phyloP scores from a whole-genome alignment of 2,329 filamentous ascomycete genomes.

The Periconia sp. region DNA sequence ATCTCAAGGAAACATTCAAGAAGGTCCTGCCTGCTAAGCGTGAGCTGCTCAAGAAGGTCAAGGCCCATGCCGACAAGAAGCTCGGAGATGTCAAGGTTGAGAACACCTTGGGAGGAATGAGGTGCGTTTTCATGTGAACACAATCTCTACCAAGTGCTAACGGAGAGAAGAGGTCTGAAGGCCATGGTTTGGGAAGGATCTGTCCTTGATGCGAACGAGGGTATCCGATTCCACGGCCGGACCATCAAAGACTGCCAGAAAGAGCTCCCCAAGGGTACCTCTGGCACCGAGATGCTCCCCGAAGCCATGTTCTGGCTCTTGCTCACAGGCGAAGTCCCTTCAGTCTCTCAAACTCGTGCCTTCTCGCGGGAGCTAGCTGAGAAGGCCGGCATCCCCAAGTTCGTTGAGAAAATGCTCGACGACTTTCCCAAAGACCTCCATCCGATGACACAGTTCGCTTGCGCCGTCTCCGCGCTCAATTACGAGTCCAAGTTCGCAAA shows the following conservation, averaged over 20 bases:
- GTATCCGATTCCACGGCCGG: constrained; percentile 96
- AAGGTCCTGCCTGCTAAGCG: constrained; percentile 89
- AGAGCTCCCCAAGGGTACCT: constrained; percentile 88
- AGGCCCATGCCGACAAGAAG: constrained; percentile 79
- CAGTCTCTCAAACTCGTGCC: constrained; percentile 76
- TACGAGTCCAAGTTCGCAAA: constrained; percentile 93
- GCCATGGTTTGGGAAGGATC: constrained; percentile 99
- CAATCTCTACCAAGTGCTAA: constrained; percentile 14
- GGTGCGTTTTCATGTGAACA: constrained; percentile 50
- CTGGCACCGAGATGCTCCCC: constrained; percentile 95
- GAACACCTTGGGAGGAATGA: constrained; percentile 95
- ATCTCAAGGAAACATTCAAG: constrained; percentile 86
- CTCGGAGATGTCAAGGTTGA: constrained; percentile 93
- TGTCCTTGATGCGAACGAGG: constrained; percentile 93
- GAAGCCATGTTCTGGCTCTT: constrained; percentile 99
- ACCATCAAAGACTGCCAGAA: constrained; percentile 98
- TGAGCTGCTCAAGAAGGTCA: constrained; percentile 92
- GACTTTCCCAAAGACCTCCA: constrained; percentile 88
- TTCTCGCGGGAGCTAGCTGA: constrained; percentile 88
- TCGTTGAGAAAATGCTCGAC: constrained; percentile 87
- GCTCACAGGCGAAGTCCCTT: constrained; percentile 89
- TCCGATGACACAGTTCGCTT: constrained; percentile 98
- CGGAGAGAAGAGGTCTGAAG: constrained; percentile 72
- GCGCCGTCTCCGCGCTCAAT: constrained; percentile 93
- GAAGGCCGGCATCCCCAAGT: constrained; percentile 80